Evolutionary conservation across 2,329 filamentous ascomycete species (phyloP), one percentile per base, ranked within the genome.

Genomic region (Monosporascus sp.): DNA sequence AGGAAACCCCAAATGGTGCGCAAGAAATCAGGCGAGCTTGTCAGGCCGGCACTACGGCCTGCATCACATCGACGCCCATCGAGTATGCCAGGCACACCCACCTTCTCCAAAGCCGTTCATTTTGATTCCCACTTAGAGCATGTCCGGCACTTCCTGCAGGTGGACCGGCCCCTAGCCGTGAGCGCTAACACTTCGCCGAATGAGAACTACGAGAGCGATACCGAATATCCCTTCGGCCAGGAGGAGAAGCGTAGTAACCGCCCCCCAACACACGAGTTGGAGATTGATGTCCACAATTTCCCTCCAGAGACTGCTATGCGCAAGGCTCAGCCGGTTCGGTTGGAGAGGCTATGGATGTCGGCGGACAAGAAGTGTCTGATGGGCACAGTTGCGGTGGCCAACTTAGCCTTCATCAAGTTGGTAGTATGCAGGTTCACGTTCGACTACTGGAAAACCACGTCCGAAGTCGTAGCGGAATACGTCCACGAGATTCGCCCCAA

Each of bases 381-480:
- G 49, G 94, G 94, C 14, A 88, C 85, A 19, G 82, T 96, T 50
- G 88, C 85, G 7, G 92, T 96, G 22, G 85, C 87, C 67, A 99
- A 99, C 71, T 73, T 97, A 44, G 84, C 91, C 0, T 99, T 96
- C 73, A 83, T 92, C 51, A 99, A 99, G 73, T 72, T 79, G 6
- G 90, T 99, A 51, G 85, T 88, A n/a, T 93, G 91, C 69, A 85
- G 94, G 49, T 99, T 99, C 71, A 99, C 94, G 0, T 81, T 97
- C 47, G 94, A 99, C 71, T 94, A 96, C 74, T 99, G 94, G 94
- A 96, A 96, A 79, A 99, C 94, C 0, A 95, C 92, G 0, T 99
- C 94, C 1, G 94, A 99, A 69, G 88, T 97, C 2, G 80, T 81
- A 38, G 93, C 90, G n/a, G 91, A 97, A 64, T 99, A 84, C 74